Base-by-base conservation (phyloP, 768 basidiomycete genomes). In the Chalciporus piperatus region DNA sequence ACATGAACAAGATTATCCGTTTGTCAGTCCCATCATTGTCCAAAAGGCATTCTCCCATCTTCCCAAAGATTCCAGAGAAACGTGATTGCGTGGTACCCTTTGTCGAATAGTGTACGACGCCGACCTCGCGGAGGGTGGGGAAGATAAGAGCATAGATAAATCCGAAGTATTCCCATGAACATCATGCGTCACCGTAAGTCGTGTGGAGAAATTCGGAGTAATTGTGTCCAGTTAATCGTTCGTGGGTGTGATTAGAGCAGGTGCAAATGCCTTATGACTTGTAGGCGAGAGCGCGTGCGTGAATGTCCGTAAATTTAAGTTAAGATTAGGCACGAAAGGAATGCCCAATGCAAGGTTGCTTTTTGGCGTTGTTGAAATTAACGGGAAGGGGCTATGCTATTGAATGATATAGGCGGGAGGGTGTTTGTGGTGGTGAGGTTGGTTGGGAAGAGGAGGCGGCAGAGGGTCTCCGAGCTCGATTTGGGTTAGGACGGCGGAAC, bases 331-430 rank as follows among this genome's bases (percentile, higher is more conserved):
- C 53, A 35, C 46, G 43, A 43, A 14, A 32, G 6, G 32, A 37
- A 37, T 30, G 53, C 51, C 57, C 58, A 16, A 19, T 23, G 55
- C 48, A 23, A 40, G 25, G 52, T 49, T 48, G 3, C 51, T 37
- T 67, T 67, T 60, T 47, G 50, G 35, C n/a, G n/a, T 20, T n/a
- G 35, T 48, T 14, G 39, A 23, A 23, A 66, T 59, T 62, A 64
- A 17, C 33, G 47, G 23, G 37, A 16, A n/a, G 16, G 16, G 40
- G 47, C 42, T 69, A 69, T 61, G 69, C 67, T 65, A 69, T 56
- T 16, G 69, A 67, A 39, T 69, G 67, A 47, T 68, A 69, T 51
- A 70, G 59, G 38, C 61, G 64, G 5, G 67, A 69, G 10, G 67
- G 71, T 8, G 64, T 68, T 56, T 69, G 70, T 9, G 69, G 69